Conservation (phyloP, 75 land plant genomes). For the Pinus taeda region DNA sequence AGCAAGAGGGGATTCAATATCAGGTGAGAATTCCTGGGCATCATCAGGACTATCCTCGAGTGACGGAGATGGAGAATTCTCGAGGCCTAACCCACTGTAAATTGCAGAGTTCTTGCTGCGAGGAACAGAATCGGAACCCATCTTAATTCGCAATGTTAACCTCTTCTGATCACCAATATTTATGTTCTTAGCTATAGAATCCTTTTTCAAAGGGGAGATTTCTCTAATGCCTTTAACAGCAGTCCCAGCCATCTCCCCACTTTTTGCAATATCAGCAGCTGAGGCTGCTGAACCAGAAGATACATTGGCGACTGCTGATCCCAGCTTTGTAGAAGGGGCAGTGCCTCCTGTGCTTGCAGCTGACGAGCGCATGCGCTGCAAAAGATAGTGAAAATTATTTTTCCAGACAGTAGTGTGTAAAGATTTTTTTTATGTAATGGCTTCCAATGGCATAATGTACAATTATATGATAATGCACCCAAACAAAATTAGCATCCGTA, state of each 20-base stretch:
- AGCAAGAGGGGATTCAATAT: conserved; percentile 28
- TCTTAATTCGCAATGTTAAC: conserved; percentile 63
- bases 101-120: conserved; percentile 61
- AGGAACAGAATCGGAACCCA: conserved; percentile 43
- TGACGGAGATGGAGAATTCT: conserved; percentile 63
- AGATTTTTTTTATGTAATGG: neutral
- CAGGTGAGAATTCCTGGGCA: conserved; percentile 29
- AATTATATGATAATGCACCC: neutral
- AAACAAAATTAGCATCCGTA: neutral
- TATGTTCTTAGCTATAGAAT: conserved; percentile 17
- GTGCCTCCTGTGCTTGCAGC: conserved; percentile 17
- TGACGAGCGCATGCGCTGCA: conserved; percentile 27
- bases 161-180: conserved; percentile 37
- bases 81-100: conserved; percentile 77
- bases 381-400: neutral
- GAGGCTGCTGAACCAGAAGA: neutral
- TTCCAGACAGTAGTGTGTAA: neutral
- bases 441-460: neutral
- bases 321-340: conserved; percentile 5
- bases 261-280: conserved; percentile 12
- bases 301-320: conserved; percentile 10
- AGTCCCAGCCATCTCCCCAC: conserved; percentile 5
- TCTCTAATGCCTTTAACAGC: conserved; percentile 11
- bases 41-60: conserved; percentile 49
- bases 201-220: conserved; percentile 18